Percentiles rank a stretch among this genome's conserved stretches.
phyloP scores from a whole-genome alignment of 2,329 filamentous ascomycete genomes.

The Ceratocystis ficicola region DNA sequence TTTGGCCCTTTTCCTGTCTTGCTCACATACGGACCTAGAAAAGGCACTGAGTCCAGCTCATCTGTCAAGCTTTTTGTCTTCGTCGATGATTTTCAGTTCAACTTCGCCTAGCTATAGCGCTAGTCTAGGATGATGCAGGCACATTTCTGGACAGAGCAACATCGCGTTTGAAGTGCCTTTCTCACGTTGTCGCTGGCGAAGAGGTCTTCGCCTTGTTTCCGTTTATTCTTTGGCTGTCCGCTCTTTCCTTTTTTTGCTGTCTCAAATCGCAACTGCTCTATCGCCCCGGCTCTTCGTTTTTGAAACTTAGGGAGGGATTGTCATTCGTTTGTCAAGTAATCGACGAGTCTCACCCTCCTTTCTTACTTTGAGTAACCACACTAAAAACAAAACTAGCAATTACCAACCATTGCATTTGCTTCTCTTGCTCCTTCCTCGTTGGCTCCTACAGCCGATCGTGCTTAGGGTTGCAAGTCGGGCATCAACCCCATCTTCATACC shows the following conservation, averaged over 20 bases:
- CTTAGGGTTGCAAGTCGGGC: conserved; percentile 5
- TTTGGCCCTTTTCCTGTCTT: no score
- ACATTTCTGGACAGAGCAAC: no score
- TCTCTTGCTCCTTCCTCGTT: not conserved
- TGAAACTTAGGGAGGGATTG: not conserved
- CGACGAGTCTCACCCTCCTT: not conserved
- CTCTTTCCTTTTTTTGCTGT: no score
- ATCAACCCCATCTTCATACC: not conserved
- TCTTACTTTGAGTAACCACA: not conserved
- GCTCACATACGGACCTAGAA: not conserved
- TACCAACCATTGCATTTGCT: not conserved
- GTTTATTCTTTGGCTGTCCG: no score
- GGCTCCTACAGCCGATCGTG: not conserved
- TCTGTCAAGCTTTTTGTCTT: not conserved
- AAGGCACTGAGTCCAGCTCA: not conserved
- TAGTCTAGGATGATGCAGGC: no score
- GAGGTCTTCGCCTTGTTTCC: no score
- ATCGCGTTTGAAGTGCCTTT: no score
- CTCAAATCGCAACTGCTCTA: not conserved
- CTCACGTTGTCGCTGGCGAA: no score
- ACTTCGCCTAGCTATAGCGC: not conserved
- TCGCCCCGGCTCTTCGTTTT: not conserved
- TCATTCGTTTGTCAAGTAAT: not conserved
- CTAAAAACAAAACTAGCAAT: not conserved
- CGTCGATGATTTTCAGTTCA: not conserved